Base-by-base conservation (phyloP, 2,329 filamentous ascomycete genomes). In the Pyrenophora teres region DNA sequence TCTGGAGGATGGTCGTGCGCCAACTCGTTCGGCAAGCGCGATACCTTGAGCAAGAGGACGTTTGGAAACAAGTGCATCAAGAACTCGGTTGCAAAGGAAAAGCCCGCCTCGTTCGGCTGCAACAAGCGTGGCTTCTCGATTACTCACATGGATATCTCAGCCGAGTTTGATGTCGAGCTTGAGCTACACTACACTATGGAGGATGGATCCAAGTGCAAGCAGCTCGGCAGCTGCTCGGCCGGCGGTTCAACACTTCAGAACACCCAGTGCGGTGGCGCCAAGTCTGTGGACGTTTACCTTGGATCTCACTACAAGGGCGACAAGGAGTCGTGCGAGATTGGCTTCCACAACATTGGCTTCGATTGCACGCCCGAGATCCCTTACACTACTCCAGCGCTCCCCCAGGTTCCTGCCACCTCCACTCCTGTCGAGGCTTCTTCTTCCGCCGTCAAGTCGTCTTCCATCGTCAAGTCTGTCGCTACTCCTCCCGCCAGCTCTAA, bases 241-340 rank as follows among this genome's bases (percentile, higher is more conserved):
- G 78, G 81, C 13, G 90, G 90, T 66, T 87, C 85, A 52, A 83
- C 82, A 40, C 81, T 97, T 65, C 77, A 84, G 76, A 97, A 97
- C 83, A 84, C 80, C 55, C 91, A 97, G 81, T 97, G 93, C 73
- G 93, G 92, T 83, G 92, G 92, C 75, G 92, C 93, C 60, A 90
- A 83, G 71, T 86, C 85, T 51, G 91, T 97, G 56, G 86, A 83
- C 47, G 86, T 97, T 71, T 77, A 80, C 59, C 75, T 83, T 52
- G 84, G 87, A 18, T 57, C 62, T 46, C 60, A 66, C 47, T 56
- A 65, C 69, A 77, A 83, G 57, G 73, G 81, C 46, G 75, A 72
- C 57, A 80, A 81, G 68, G 75, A 80, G 41, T 77, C 75, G 64
- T 94, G 90, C 79, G 81, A 82, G 64, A 81, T 96, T 65, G 85